Evolutionary conservation across 73 alveolate species (phyloP).

Genomic region (Uronychia binucleata): DNA sequence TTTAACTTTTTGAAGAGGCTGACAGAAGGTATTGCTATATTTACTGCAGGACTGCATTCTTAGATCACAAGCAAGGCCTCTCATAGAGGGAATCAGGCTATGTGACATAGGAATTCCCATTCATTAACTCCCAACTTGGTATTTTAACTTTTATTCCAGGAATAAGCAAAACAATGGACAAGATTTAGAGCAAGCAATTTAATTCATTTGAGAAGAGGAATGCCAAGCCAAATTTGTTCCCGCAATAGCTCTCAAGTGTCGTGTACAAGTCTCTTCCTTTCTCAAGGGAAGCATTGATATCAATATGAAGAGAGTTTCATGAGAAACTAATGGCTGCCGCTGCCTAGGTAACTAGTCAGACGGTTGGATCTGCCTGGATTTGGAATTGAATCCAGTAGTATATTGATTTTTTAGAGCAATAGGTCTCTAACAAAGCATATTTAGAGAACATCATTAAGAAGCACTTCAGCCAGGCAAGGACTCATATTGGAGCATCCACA

Average conservation of each 20-base stretch:
- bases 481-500: not conserved
- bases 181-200: no score
- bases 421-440: not conserved
- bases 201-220: not conserved
- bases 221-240: not conserved
- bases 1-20: not conserved
- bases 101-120: no score
- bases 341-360: not conserved
- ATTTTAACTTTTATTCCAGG: no score
- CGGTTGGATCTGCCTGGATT: not conserved
- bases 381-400: not conserved
- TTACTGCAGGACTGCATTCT: not conserved
- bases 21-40: not conserved
- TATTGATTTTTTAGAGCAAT: not conserved
- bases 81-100: no score
- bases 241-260: not conserved
- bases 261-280: not conserved
- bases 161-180: not conserved
- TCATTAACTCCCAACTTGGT: no score
- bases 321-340: not conserved
- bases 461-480: not conserved
- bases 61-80: no score
- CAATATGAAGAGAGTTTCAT: not conserved
- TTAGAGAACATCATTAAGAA: no score
- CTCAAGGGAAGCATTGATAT: not conserved